A percentile compares a stretch with the other conserved stretches of the same genome.
Conservation (phyloP, 441 rosid genomes). For the Capsella rubella region DNA sequence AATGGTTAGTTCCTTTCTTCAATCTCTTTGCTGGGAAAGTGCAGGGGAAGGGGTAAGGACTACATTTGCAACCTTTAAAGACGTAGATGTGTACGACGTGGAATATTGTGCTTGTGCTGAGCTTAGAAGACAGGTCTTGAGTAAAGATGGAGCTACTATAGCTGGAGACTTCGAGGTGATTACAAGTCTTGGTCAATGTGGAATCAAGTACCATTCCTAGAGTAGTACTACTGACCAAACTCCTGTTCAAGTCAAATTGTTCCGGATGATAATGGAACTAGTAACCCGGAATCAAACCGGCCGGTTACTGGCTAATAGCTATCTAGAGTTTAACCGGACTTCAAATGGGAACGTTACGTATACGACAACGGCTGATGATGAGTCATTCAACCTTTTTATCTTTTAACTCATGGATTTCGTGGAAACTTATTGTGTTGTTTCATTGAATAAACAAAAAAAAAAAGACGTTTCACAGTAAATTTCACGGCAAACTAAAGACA, state of each 20-base stretch:
- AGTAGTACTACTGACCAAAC: neutral
- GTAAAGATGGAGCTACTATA: conserved; percentile 39
- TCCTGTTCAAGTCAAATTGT: conserved; percentile 12
- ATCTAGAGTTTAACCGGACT: conserved; percentile 9
- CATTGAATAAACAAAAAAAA: neutral
- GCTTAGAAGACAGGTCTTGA: conserved; percentile 53
- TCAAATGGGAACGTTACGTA: neutral
- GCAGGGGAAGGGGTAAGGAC: conserved; percentile 89
- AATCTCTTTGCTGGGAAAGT: neutral
- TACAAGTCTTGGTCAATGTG: conserved; percentile 44
- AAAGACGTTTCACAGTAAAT: neutral
- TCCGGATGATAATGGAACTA: conserved; percentile 7
- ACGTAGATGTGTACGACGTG: conserved; percentile 51
- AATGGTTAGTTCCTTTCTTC: neutral
- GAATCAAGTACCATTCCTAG: conserved; percentile 48
- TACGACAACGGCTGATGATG: conserved; percentile 18
- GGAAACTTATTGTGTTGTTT: neutral
- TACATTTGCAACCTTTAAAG: conserved; percentile 63
- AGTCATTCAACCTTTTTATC: conserved; percentile 8
- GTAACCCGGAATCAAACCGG: conserved; percentile 6
- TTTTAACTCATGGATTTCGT: neutral
- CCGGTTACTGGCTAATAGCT: neutral
- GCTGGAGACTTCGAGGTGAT: conserved; percentile 60
- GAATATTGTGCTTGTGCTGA: conserved; percentile 70
- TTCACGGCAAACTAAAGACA: neutral